Evolutionary conservation across 192 early-diverging fungal species (phyloP).

Genomic region (Gryganskiella cystojenkinii): DNA sequence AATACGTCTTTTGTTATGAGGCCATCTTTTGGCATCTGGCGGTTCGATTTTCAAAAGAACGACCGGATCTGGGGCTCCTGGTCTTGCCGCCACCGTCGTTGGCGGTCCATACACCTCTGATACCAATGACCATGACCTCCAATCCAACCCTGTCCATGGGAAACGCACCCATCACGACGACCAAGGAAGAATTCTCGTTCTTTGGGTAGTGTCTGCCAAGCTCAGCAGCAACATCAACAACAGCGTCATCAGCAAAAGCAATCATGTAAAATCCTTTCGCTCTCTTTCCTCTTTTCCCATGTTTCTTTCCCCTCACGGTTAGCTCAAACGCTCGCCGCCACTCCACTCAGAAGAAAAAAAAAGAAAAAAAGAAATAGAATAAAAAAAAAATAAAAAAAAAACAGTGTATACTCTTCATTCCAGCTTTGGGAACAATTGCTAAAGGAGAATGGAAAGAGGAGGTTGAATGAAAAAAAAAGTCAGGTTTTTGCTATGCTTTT

Average conservation of each 20-base stretch:
- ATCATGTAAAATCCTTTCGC: no score
- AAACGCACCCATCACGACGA: conserved; percentile 26
- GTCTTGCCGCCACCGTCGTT: conserved; percentile 25
- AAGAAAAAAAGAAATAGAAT: no score
- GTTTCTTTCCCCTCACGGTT: no score
- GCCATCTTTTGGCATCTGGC: conserved; percentile 68
- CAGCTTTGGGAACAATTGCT: no score
- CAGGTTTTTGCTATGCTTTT: background rate
- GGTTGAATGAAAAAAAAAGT: background rate
- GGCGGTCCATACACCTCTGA: conserved; percentile 40
- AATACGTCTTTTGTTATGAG: conserved; percentile 90
- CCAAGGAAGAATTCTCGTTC: conserved; percentile 36
- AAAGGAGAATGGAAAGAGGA: background rate
- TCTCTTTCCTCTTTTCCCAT: background rate
- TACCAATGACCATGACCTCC: conserved; percentile 31
- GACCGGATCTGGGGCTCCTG: conserved; percentile 20
- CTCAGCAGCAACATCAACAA: no score
- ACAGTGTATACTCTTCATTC: no score
- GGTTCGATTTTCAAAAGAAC: conserved; percentile 28
- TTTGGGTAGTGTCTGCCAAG: no score
- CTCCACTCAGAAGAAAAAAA: no score
- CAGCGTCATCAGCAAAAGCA: no score
- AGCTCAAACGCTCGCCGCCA: no score
- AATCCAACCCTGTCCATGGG: conserved; percentile 25
- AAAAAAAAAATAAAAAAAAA: no score